Evolutionary conservation across 2,329 filamentous ascomycete genomes (phyloP).

Genomic region (Talaromyces sp.): DNA sequence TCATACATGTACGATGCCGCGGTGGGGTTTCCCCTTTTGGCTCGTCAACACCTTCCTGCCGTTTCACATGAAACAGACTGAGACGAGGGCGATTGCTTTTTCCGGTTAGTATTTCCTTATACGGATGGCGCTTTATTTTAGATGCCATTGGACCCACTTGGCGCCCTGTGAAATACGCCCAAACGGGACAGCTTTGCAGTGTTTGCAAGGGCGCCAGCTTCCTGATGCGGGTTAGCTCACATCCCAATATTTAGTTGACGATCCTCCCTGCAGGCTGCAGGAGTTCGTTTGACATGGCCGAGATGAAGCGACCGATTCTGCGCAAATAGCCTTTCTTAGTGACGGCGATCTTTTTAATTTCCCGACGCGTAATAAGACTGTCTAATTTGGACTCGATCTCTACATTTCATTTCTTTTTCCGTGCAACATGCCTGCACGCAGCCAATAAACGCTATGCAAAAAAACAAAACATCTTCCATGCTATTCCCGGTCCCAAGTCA

Average conservation of each 20-base stretch:
- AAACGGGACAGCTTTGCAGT: background rate
- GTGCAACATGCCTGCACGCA: background rate
- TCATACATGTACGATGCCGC: too few species aligned
- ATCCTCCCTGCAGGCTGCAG: background rate
- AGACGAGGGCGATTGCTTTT: background rate
- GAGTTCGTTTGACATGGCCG: background rate
- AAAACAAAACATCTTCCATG: background rate
- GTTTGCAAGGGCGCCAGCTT: background rate
- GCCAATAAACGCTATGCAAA: background rate
- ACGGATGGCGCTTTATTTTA: background rate
- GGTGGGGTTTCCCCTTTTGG: background rate
- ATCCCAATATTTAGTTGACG: background rate
- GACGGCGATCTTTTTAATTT: background rate
- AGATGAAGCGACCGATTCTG: background rate
- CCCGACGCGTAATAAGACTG: background rate
- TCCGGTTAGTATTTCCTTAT: background rate
- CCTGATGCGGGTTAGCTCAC: background rate
- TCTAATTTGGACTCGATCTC: background rate
- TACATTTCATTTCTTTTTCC: background rate
- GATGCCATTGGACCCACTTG: background rate
- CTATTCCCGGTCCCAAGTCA: slow-evolving; percentile 7
- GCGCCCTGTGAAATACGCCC: background rate
- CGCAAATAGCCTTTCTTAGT: background rate
- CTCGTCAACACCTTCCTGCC: background rate
- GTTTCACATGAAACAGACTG: background rate